Evolutionary conservation across 192 early-diverging fungal species (phyloP).

Genomic region (Podila minutissima): DNA sequence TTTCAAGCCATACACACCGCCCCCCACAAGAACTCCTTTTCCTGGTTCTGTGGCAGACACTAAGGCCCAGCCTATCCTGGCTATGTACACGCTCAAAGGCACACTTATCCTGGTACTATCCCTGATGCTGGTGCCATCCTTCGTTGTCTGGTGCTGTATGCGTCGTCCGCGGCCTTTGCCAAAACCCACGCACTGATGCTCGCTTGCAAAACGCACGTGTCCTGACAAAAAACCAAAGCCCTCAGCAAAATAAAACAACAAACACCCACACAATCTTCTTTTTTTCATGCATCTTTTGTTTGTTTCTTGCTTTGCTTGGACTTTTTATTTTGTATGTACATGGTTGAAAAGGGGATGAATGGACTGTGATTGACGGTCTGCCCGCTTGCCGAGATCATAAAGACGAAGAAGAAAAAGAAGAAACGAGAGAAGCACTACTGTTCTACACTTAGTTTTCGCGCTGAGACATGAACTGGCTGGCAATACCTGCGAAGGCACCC

Average conservation of each 20-base stretch:
- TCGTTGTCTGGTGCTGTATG: constrained; percentile 46
- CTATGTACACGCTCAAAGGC: constrained; percentile 5
- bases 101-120: constrained; percentile 3
- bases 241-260: not conserved
- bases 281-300: not conserved
- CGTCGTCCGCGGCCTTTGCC: constrained; percentile 1
- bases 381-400: too few relatives aligned
- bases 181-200: not conserved
- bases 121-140: constrained; percentile 37
- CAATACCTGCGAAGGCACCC: not conserved
- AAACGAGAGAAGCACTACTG: too few relatives aligned
- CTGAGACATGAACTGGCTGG: constrained; percentile 18
- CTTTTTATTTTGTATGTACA: constrained; percentile 6
- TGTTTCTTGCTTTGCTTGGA: not conserved
- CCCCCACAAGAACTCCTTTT: not conserved
- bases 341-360: too few relatives aligned
- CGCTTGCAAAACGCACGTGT: not conserved
- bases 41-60: not conserved
- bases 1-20: not conserved
- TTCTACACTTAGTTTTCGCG: constrained; percentile 5
- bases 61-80: not conserved
- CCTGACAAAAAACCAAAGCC: not conserved
- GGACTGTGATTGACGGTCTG: too few relatives aligned
- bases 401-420: too few relatives aligned
- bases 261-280: not conserved